Evolutionary conservation across 306 rosid species (phyloP).

Genomic region (Fragaria vesca): DNA sequence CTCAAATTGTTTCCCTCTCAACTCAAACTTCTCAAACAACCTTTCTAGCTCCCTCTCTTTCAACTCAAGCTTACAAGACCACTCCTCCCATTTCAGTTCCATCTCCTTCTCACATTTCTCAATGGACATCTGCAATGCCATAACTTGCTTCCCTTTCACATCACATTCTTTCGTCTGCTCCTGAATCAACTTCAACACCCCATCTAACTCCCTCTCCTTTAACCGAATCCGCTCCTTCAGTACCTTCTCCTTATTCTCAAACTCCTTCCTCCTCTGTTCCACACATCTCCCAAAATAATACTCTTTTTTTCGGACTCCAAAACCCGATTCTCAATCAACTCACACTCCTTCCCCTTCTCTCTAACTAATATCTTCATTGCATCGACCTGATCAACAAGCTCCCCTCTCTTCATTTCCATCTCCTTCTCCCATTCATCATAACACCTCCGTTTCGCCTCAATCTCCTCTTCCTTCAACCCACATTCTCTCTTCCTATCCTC

Average conservation of each 20-base stretch:
- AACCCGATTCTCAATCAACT: background rate
- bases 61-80: background rate
- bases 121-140: background rate
- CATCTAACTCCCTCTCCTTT: background rate
- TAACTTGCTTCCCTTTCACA: conserved; percentile 5
- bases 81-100: conserved; percentile 16
- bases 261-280: background rate
- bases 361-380: conserved; percentile 13
- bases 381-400: too few relatives aligned
- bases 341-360: conserved; percentile 36
- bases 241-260: conserved; percentile 8
- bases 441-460: background rate
- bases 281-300: background rate
- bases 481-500: background rate
- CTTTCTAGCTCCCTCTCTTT: conserved; percentile 12
- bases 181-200: background rate
- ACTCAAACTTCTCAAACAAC: conserved; percentile 9
- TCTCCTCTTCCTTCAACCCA: background rate
- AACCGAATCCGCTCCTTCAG: background rate
- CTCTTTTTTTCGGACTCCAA: background rate
- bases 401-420: conserved; percentile 1
- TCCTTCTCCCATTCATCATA: conserved; percentile 1
- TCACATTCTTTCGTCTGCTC: background rate
- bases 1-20: conserved; percentile 2
- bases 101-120: conserved; percentile 10